These are phyloP conservation scores for Fusarium verrucosum DNA, from an alignment of 2,329 filamentous ascomycete species.

Conservation along the genomic window DNA sequence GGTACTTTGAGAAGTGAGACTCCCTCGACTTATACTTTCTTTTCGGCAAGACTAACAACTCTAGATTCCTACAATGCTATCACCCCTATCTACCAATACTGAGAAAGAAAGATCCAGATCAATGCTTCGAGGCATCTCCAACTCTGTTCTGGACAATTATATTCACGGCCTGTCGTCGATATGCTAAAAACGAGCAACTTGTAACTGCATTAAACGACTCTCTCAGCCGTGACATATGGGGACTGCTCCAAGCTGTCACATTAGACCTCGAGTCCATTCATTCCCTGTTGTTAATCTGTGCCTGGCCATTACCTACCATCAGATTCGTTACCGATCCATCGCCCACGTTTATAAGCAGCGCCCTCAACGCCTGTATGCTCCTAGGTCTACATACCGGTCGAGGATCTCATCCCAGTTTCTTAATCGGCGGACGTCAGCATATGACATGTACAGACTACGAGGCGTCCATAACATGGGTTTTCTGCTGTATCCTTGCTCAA, in stretches of 20 bases:
- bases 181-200: constrained; percentile 54
- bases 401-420: constrained; percentile 60
- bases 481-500: constrained; percentile 62
- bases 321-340: constrained; percentile 63
- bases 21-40: not conserved
- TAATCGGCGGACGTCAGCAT: constrained; percentile 55
- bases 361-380: constrained; percentile 58
- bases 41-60: not conserved
- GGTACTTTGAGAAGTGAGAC: constrained; percentile 63
- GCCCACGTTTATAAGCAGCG: constrained; percentile 57
- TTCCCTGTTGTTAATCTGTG: constrained; percentile 60
- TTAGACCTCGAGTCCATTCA: constrained; percentile 61
- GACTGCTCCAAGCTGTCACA: constrained; percentile 54
- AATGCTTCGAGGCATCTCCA: constrained; percentile 58
- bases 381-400: constrained; percentile 63
- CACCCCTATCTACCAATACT: constrained; percentile 64
- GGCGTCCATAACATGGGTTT: constrained; percentile 62
- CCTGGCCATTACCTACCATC: constrained; percentile 62
- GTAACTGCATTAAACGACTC: constrained; percentile 59
- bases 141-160: constrained; percentile 66
- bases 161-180: constrained; percentile 60
- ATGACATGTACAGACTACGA: constrained; percentile 60
- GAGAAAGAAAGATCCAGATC: constrained; percentile 59
- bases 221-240: constrained; percentile 58
- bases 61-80: constrained; percentile 61